Percentiles rank a stretch among this genome's conserved stretches.
phyloP scores from a whole-genome alignment of 768 basidiomycete genomes.

The Coprinopsis cinerea region DNA sequence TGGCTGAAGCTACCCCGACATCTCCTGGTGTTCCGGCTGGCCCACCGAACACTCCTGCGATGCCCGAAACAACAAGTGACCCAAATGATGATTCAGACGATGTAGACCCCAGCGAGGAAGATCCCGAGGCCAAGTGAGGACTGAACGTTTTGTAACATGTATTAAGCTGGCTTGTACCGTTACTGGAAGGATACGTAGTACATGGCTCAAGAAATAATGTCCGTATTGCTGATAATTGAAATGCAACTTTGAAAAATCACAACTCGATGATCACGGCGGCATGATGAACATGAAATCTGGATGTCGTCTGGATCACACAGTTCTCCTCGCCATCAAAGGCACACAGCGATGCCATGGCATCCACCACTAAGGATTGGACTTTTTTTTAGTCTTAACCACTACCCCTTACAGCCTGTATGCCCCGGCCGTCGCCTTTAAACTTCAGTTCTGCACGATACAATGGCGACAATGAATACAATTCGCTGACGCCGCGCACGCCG shows the following conservation, averaged over 20 bases:
- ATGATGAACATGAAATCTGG: background rate
- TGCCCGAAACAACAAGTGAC: background rate
- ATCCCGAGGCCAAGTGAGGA: background rate
- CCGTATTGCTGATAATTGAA: background rate
- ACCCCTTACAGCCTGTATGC: constrained; percentile 25
- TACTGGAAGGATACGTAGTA: no score
- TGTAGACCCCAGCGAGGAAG: background rate
- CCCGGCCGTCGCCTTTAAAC: constrained; percentile 34
- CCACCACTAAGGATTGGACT: background rate
- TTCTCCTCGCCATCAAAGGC: background rate
- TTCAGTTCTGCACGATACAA: constrained; percentile 26
- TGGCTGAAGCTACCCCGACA: background rate
- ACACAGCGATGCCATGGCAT: background rate
- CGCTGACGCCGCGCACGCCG: constrained; percentile 55
- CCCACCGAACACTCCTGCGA: constrained; percentile 10
- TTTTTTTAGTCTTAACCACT: background rate
- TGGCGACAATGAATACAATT: constrained; percentile 28
- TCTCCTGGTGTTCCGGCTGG: constrained; percentile 9
- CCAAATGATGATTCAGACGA: background rate
- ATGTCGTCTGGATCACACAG: background rate
- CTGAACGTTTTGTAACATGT: no score
- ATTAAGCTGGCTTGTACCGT: no score
- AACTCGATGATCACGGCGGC: no score
- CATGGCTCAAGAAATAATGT: no score
- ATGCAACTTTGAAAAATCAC: background rate